Conservation (phyloP, 1,284 basidiomycete genomes). For the Inonotus obliquus region DNA sequence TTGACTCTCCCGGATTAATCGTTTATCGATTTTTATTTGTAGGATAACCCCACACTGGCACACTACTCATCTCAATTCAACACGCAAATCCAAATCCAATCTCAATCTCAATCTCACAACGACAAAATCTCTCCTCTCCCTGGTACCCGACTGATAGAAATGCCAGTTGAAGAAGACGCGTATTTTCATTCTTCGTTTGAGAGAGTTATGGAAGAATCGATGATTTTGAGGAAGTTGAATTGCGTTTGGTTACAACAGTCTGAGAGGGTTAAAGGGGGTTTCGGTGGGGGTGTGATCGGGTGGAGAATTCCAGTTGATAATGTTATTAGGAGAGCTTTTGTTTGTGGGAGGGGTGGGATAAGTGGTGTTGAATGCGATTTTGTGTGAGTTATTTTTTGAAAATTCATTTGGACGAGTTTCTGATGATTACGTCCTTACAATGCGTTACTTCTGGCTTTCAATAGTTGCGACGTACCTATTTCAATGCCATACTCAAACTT, state of each 20-base stretch:
- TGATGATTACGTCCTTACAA: background rate
- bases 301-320: conserved; percentile 7
- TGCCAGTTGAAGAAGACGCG: conserved; percentile 1
- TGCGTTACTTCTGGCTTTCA: background rate
- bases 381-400: background rate
- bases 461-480: background rate
- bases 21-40: too few relatives aligned
- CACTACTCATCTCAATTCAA: too few relatives aligned
- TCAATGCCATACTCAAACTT: conserved; percentile 3
- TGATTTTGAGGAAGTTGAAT: background rate
- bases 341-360: background rate
- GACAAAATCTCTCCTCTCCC: background rate
- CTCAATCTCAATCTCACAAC: background rate
- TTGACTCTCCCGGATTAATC: too few relatives aligned
- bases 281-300: background rate
- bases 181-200: background rate
- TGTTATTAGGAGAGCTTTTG: conserved; percentile 2
- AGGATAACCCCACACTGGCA: background rate
- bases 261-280: background rate
- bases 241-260: background rate
- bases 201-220: background rate
- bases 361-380: background rate
- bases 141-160: background rate
- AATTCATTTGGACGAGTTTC: background rate
- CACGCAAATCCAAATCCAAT: background rate